Evolutionary conservation across 2,329 filamentous ascomycete species (phyloP), one percentile per base, ranked within the genome.

Genomic region (Arthrobotrys musiformis): DNA sequence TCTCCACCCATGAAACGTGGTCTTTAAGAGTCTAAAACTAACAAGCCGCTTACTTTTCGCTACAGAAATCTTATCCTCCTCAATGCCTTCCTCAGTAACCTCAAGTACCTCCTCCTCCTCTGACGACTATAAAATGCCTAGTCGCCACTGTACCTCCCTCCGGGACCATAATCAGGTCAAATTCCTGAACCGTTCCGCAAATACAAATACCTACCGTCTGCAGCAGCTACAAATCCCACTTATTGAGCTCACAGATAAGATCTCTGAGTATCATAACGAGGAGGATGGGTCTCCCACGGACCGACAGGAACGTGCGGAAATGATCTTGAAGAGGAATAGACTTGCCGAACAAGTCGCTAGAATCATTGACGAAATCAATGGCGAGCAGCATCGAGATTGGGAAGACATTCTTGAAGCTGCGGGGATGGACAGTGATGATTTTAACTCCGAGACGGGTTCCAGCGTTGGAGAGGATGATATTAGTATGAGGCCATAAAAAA

Each of bases 141-240:
- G 54, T 58, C 54, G 54, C 9, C 54, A 58, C 54, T 58, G 54
- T n/a, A 58, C 54, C 30, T 58, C 54, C 33, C 54, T 58, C 54
- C 54, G 54, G 19, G 54, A 58, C 54, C 54, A 58, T 5, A 58
- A 58, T 11, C 54, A 58, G 54, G 54, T 58, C 54, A 58, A 58
- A 40, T 58, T 58, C 54, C 54, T 58, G 17, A 37, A 58, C 54
- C 54, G 54, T 28, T 58, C 54, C 30, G 54, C 54, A 58, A 58
- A 58, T 19, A 58, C 30, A 35, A 35, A 58, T 26, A 58, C 54
- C 30, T 58, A 58, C 54, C 54, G 54, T 26, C 54, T 58, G 3
- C 54, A 58, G 9, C 54, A 58, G 11, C 22, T 58, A 15, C 54
- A 58, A 40, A 58, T 58, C 30, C 54, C 54, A 0, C 54, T 58